phyloP scores from a whole-genome alignment of 345 rosid species.

The Arabidopsis suecica region DNA sequence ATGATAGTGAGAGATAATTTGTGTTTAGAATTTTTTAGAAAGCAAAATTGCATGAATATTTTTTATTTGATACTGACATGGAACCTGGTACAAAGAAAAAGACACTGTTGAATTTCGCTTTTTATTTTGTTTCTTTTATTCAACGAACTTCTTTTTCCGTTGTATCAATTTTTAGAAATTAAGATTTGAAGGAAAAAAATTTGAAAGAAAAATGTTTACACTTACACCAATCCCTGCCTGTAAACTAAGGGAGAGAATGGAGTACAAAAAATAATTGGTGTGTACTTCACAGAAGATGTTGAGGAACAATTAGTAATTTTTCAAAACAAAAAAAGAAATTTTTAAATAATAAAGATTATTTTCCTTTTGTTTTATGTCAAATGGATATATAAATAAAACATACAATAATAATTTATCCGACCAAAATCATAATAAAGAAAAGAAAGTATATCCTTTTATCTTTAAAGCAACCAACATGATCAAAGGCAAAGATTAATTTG shows the following conservation, averaged over 20 bases:
- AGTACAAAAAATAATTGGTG: neutral
- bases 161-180: neutral
- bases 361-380: neutral
- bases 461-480: constrained; percentile 37
- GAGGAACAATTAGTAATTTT: too few species aligned
- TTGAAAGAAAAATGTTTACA: neutral
- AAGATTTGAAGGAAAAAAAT: neutral
- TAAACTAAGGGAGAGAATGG: neutral
- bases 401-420: constrained; percentile 20
- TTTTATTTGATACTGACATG: constrained; percentile 27
- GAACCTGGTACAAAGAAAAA: constrained; percentile 37
- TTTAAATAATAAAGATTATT: neutral
- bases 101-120: neutral
- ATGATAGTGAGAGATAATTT: constrained; percentile 4
- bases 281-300: neutral
- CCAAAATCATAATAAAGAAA: constrained; percentile 16
- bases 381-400: neutral
- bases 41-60: constrained; percentile 15
- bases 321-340: too few species aligned
- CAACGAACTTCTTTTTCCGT: neutral
- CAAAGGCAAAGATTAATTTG: constrained; percentile 31
- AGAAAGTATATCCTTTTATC: constrained; percentile 24
- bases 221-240: neutral
- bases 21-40: neutral
- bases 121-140: neutral